These are phyloP conservation scores for Saxispiralis lemnorum DNA, from an alignment of 495 filamentous ascomycete genomes.

Conservation along the genomic window DNA sequence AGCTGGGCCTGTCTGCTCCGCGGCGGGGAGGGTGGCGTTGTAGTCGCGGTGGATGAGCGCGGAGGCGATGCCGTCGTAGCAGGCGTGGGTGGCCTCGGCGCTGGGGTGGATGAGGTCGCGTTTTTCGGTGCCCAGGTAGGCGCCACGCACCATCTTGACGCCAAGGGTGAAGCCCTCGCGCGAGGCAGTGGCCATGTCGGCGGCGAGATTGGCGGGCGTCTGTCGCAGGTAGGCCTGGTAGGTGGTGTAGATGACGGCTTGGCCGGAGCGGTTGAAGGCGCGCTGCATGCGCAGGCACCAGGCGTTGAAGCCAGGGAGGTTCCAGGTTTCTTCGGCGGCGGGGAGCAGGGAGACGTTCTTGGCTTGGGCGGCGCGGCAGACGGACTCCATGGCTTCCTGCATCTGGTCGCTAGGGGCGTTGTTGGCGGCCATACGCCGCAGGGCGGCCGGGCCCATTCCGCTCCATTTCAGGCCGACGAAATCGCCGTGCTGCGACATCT, in stretches of 20 bases:
- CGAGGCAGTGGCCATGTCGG: slow-evolving; percentile 47
- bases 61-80: slow-evolving; percentile 45
- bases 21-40: slow-evolving; percentile 31
- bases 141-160: slow-evolving; percentile 81
- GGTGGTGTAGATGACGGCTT: slow-evolving; percentile 48
- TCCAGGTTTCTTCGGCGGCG: slow-evolving; percentile 70
- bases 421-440: slow-evolving; percentile 42
- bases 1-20: slow-evolving; percentile 17
- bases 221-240: slow-evolving; percentile 76
- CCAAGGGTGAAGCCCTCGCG: slow-evolving; percentile 61
- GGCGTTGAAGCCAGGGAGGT: slow-evolving; percentile 68
- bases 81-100: slow-evolving; percentile 62
- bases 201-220: slow-evolving; percentile 43
- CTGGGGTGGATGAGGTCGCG: slow-evolving; percentile 58
- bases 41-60: slow-evolving; percentile 34
- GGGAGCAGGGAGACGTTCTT: slow-evolving; percentile 63
- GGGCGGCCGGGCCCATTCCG: slow-evolving; percentile 66
- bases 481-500: slow-evolving; percentile 54
- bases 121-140: slow-evolving; percentile 70
- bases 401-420: slow-evolving; percentile 43
- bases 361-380: slow-evolving; percentile 58
- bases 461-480: slow-evolving; percentile 86
- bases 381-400: slow-evolving; percentile 47
- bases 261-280: slow-evolving; percentile 48
- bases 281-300: slow-evolving; percentile 71